phyloP scores from a whole-genome alignment of 371 early-diverging fungal genomes.

The Mucor piriformis region DNA sequence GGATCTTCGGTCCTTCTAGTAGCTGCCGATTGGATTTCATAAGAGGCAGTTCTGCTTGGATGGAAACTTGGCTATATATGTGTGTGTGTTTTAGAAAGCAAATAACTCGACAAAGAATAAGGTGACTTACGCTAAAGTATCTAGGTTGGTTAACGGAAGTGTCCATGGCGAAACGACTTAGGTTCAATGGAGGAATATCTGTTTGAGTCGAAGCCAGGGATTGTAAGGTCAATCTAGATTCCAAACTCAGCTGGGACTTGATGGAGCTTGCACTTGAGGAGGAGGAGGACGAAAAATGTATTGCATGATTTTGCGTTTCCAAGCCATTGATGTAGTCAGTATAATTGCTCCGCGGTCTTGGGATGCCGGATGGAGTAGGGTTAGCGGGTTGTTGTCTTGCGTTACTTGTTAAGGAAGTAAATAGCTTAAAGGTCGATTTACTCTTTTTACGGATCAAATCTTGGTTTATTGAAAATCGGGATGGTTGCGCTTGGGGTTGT shows the following conservation, averaged over 20 bases:
- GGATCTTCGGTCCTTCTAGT: neutral
- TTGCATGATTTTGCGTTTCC: constrained; percentile 3
- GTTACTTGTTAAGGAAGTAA: constrained; percentile 6
- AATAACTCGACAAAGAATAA: neutral
- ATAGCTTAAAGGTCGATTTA: constrained; percentile 20
- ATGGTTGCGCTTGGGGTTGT: neutral
- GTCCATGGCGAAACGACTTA: constrained; percentile 6
- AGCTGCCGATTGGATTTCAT: constrained; percentile 18
- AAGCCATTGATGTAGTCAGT: constrained; percentile 12
- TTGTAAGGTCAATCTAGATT: constrained; percentile 13
- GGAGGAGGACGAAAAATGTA: constrained; percentile 1
- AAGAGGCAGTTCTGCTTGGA: constrained; percentile 20
- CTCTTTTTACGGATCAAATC: constrained; percentile 25
- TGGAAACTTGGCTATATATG: constrained; percentile 22
- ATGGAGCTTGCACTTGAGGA: constrained; percentile 6
- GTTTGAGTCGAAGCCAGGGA: constrained; percentile 7
- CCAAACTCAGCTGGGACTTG: constrained; percentile 19
- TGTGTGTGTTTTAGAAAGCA: too few relatives aligned
- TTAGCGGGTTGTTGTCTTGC: neutral
- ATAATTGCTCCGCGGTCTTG: constrained; percentile 8
- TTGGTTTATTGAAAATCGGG: constrained; percentile 17
- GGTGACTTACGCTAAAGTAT: constrained; percentile 17
- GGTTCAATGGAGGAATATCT: neutral
- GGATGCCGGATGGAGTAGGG: neutral
- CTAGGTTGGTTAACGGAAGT: neutral